Percentiles rank a stretch among this genome's conserved stretches.
Conservation (phyloP, 2,329 filamentous ascomycete genomes). For the Gremmenia infestans region DNA sequence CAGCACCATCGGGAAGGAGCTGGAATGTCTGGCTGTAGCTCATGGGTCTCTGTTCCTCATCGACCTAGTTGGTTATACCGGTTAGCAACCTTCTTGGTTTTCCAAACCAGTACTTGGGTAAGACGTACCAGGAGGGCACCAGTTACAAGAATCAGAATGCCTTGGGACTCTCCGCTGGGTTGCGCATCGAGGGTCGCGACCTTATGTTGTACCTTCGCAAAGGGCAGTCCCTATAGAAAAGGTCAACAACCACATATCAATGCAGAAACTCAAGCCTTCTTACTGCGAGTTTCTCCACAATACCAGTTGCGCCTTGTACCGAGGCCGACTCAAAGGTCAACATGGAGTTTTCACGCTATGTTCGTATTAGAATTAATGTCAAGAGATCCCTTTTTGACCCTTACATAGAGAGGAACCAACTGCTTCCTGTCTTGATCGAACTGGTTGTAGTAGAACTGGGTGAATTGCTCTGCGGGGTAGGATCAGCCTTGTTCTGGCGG, state of each 20-base stretch:
- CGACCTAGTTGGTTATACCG: constrained; percentile 55
- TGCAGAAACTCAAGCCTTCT: constrained; percentile 25
- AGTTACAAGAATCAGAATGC: constrained; percentile 83
- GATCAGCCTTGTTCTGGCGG: constrained; percentile 8
- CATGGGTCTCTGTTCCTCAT: constrained; percentile 81
- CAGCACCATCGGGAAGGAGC: constrained; percentile 61
- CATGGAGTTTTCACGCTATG: constrained; percentile 77
- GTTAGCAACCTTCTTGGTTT: constrained; percentile 4
- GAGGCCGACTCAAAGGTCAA: constrained; percentile 81
- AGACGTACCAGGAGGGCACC: constrained; percentile 74
- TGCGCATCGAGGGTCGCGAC: constrained; percentile 78
- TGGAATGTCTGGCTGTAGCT: constrained; percentile 90
- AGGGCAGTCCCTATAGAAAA: constrained; percentile 61
- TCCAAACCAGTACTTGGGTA: not conserved
- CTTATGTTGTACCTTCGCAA: constrained; percentile 75
- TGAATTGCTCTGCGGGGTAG: constrained; percentile 67
- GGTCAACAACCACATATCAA: constrained; percentile 7
- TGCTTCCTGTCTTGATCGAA: constrained; percentile 69
- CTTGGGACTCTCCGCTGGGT: constrained; percentile 60
- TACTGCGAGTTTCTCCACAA: constrained; percentile 80
- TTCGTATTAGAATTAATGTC: constrained; percentile 15
- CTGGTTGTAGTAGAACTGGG: constrained; percentile 82
- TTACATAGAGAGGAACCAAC: constrained; percentile 75
- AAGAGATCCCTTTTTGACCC: constrained; percentile 31
- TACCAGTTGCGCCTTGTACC: constrained; percentile 56